Evolutionary conservation across 768 basidiomycete genomes (phyloP), one percentile per base, ranked within the genome.

Genomic region (Kwoniella bestiolae): DNA sequence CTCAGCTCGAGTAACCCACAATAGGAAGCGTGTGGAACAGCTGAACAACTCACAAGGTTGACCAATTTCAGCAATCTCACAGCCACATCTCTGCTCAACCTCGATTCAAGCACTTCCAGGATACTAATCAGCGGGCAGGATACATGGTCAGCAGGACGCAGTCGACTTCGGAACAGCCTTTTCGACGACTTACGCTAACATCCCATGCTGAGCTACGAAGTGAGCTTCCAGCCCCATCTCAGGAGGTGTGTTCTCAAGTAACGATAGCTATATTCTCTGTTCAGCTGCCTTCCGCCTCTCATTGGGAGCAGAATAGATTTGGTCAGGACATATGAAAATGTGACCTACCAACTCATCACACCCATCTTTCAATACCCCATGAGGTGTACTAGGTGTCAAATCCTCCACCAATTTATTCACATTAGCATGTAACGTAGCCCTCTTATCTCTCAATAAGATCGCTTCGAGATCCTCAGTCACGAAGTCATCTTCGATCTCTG

Each of bases 401-500:
- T 90, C 87, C 69, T 96, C 95, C 38, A 98, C 89, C 63, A 94
- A 85, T 67, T 90, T 88, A 68, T 88, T 91, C 60, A 96, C 90
- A 41, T 85, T 85, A 58, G 86, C 89, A 76, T 88, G 92, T 38
- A 97, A 83, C 23, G 93, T 86, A 1, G 96, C 94, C 70, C 92
- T 85, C 83, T 96, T 95, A 83, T 99, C 96, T 31, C 96, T 87
- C 67, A 92, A 88, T 21, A 98, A 84, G 72, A 95, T 95, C 1
- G 93, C 86, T 74, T 96, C 94, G 1, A 96, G 84, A 76, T 95
- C 94, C 70, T 94, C 92, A 4, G 63, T 62, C 6, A 65, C 73
- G 38, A 93, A 94, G 6, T 90, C 91, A 83, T 94, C 94, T 73
- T 96, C 93, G 64, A 95, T 94, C 91, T 94, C 92, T 2, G 95